phyloP scores from a whole-genome alignment of 441 rosid genomes.

The Lepidium campestre region DNA sequence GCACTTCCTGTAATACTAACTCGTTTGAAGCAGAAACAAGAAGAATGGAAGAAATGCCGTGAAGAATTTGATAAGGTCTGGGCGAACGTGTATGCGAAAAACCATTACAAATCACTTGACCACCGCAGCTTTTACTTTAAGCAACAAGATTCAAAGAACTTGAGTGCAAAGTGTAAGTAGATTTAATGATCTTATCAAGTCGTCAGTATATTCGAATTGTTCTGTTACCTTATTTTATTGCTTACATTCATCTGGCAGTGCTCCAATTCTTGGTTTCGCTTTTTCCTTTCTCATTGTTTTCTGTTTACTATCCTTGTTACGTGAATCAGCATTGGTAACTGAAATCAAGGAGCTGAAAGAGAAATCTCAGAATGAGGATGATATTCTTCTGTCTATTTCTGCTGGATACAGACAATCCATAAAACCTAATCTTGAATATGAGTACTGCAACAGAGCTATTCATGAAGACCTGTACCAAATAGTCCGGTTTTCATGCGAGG shows the following conservation, averaged over 20 bases:
- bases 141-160: slow-evolving; percentile 96
- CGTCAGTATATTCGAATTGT: background rate
- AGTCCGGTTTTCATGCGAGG: slow-evolving; percentile 83
- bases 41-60: slow-evolving; percentile 95
- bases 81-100: slow-evolving; percentile 92
- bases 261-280: background rate
- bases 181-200: background rate
- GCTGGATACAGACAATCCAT: slow-evolving; percentile 63
- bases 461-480: slow-evolving; percentile 90
- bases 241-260: background rate
- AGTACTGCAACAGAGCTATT: slow-evolving; percentile 50
- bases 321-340: slow-evolving; percentile 66
- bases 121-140: slow-evolving; percentile 99
- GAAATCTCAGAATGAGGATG: slow-evolving; percentile 67
- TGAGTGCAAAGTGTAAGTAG: slow-evolving; percentile 84
- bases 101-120: slow-evolving; percentile 95
- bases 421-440: slow-evolving; percentile 54
- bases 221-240: background rate
- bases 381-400: slow-evolving; percentile 59
- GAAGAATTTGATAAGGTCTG: slow-evolving; percentile 92
- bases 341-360: slow-evolving; percentile 90
- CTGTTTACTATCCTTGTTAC: slow-evolving; percentile 13
- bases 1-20: slow-evolving; percentile 82
- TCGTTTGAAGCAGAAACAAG: slow-evolving; percentile 96
- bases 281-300: slow-evolving; percentile 10